Base-by-base conservation (phyloP, 495 filamentous ascomycete genomes). In the Xylaria longipes region DNA sequence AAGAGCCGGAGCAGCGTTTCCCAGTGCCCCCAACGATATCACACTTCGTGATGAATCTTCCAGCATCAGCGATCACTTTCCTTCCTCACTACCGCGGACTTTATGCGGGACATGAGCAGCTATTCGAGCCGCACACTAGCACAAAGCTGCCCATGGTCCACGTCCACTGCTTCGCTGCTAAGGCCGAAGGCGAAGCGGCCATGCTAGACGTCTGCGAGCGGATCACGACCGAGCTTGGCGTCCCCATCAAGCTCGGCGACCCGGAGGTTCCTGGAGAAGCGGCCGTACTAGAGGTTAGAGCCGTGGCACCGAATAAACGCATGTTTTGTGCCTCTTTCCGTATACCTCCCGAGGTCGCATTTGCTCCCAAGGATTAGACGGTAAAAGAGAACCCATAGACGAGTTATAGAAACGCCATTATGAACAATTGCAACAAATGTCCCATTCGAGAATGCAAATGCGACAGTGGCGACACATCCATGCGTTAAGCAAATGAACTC, bases 41-140 rank as follows among this genome's bases (percentile, higher is more conserved):
- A 35, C 96, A 99, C 84, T 98, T 94, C 78, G 91, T 98, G 65
- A 97, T 99, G 91, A 99, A 99, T 80, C 93, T 99, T 5, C 96
- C 96, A 11, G 97, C 94, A 6, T 89, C 87, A 3, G 96, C 96
- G 0, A 89, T 94, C 71, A 88, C 89, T 69, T 99, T 99, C 81
- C 84, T 99, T 7, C 88, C 90, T n/a, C 86, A 90, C 41, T 98
- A 95, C 86, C 87, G 89, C 20, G 95, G 97, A 11, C 79, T 97
- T 17, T 98, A 98, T 76, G 80, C 82, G 8, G 90, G 88, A 25
- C 84, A 88, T 33, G 91, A 93, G 75, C 62, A 81, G 3, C 84
- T 93, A 1, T 95, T 97, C 73, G 79, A 81, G 22, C 89, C 91
- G 0, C 78, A 89, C 52, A 89, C 88, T 5, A 70, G 72, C 8